Evolutionary conservation across 345 rosid species (phyloP).

Genomic region (Xanthoceras sorbifolium): DNA sequence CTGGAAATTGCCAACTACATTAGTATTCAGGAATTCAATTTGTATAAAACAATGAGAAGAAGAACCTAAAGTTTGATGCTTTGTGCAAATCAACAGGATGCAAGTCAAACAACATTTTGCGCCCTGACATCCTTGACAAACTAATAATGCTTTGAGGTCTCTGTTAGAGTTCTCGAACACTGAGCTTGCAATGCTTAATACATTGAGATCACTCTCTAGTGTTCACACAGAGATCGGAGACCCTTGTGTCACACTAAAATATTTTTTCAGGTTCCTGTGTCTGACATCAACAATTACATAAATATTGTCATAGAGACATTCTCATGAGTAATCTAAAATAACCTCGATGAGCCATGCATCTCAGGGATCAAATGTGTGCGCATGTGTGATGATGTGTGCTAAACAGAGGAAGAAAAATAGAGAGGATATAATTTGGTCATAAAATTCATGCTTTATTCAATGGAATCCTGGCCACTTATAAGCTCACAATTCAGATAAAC

Average conservation of each 20-base stretch:
- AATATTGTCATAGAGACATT: neutral
- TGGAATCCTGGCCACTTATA: no score
- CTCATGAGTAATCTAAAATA: neutral
- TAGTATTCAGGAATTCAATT: slow-evolving; percentile 12
- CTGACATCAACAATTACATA: neutral
- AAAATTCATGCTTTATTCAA: no score
- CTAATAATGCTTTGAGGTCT: neutral
- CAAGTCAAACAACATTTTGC: slow-evolving; percentile 9
- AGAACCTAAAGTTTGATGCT: neutral
- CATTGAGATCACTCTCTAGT: neutral
- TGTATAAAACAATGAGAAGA: neutral
- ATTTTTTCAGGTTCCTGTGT: neutral
- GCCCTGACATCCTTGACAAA: neutral
- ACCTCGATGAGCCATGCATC: slow-evolving; percentile 6
- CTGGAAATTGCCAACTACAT: slow-evolving; percentile 43
- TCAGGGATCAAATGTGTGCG: neutral
- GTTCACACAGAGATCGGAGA: neutral
- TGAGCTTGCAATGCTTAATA: neutral
- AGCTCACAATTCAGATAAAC: no score
- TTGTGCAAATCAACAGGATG: neutral
- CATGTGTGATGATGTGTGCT: neutral
- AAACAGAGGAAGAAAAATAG: no score
- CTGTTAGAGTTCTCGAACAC: neutral
- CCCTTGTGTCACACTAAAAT: neutral
- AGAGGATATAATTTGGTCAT: no score